These are phyloP conservation scores for Plectosphaerella plurivora DNA, from an alignment of 2,329 filamentous ascomycete genomes.

Conservation along the genomic window DNA sequence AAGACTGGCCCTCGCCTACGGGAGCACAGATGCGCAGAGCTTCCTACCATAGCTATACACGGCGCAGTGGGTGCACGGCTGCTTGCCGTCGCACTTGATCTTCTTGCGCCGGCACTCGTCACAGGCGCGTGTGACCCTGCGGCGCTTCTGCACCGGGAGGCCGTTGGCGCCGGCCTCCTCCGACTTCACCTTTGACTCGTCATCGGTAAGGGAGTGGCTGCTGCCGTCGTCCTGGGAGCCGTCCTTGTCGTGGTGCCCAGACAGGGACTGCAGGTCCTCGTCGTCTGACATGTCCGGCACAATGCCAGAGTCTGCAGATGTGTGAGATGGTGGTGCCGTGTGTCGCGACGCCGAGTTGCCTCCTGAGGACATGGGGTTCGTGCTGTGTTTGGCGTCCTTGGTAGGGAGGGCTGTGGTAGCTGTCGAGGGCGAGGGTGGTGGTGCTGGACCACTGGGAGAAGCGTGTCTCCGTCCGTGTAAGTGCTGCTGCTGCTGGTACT, in stretches of 20 bases:
- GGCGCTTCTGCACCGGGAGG: constrained; percentile 67
- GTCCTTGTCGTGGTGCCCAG: constrained; percentile 25
- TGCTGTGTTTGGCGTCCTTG: constrained; percentile 10
- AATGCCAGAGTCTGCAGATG: constrained; percentile 16
- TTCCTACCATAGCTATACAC: constrained; percentile 91
- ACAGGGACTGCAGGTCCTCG: constrained; percentile 28
- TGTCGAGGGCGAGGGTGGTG: constrained; percentile 9
- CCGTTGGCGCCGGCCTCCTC: constrained; percentile 28
- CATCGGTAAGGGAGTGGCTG: constrained; percentile 36
- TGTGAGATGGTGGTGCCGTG: constrained; percentile 8
- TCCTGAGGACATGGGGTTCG: constrained; percentile 10
- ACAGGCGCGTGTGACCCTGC: constrained; percentile 75
- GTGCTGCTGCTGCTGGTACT: too few species aligned
- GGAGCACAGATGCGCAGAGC: constrained; percentile 18
- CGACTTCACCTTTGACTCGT: constrained; percentile 27
- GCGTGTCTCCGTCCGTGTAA: constrained; percentile 8
- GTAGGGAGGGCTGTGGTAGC: constrained; percentile 8
- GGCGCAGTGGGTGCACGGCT: constrained; percentile 91
- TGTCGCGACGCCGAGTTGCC: constrained; percentile 11
- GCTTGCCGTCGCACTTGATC: constrained; percentile 83
- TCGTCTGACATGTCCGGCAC: constrained; percentile 36
- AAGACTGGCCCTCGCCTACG: not conserved
- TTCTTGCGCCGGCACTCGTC: constrained; percentile 82
- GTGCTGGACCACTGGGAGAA: not conserved
- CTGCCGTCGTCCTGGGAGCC: constrained; percentile 33